phyloP scores from a whole-genome alignment of 169 alveolate genomes.

The Plasmodium gallinaceum region DNA sequence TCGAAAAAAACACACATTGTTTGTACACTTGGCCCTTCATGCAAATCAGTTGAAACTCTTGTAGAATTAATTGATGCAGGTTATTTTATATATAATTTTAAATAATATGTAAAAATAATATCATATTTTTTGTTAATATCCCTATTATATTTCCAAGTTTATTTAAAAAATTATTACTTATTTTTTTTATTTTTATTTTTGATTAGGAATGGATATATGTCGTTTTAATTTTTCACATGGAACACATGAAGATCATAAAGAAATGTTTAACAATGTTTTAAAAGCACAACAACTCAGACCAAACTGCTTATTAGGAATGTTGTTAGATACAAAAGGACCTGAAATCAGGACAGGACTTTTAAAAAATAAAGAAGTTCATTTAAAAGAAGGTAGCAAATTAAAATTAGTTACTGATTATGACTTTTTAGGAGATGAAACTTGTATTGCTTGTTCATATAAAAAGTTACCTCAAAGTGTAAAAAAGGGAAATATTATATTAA shows the following conservation, averaged over 20 bases:
- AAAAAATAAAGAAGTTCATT: conserved; percentile 90
- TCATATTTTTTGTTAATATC: background rate
- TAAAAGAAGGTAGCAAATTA: conserved; percentile 94
- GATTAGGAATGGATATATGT: conserved; percentile 97
- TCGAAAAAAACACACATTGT: conserved; percentile 95
- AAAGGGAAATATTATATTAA: conserved; percentile 94
- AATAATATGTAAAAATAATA: background rate
- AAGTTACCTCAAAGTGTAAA: conserved; percentile 94
- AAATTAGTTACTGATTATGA: conserved; percentile 95
- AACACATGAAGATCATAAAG: conserved; percentile 95
- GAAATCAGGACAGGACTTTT: conserved; percentile 98
- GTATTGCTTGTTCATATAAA: conserved; percentile 95
- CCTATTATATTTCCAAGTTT: background rate
- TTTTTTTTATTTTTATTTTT: background rate
- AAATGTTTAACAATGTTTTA: conserved; percentile 89
- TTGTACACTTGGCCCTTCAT: conserved; percentile 98
- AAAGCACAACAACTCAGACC: conserved; percentile 96
- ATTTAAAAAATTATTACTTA: background rate
- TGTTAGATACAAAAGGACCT: conserved; percentile 99
- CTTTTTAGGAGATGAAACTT: conserved; percentile 92
- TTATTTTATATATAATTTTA: conserved; percentile 13
- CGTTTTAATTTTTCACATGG: conserved; percentile 99
- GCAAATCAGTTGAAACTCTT: conserved; percentile 93
- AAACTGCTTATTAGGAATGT: conserved; percentile 92
- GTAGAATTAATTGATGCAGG: conserved; percentile 91